phyloP scores from a whole-genome alignment of 805 yeast species.

The Pichia rugopelliculosa region DNA sequence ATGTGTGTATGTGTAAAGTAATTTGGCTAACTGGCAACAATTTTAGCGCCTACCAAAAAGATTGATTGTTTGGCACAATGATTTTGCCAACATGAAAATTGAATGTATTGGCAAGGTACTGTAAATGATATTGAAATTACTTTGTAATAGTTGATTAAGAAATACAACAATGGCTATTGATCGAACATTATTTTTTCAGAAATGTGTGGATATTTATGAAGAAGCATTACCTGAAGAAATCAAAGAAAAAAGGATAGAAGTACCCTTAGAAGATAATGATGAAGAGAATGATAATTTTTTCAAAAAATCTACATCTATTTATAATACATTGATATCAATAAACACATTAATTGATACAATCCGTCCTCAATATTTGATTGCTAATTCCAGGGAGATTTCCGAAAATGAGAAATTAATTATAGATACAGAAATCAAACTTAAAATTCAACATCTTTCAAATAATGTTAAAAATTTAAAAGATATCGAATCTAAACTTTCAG shows the following conservation, averaged over 20 bases:
- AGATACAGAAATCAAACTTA: constrained; percentile 22
- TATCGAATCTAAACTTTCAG: neutral
- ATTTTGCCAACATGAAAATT: too few relatives aligned
- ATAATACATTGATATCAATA: constrained; percentile 2
- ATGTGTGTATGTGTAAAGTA: too few relatives aligned
- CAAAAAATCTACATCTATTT: constrained; percentile 3
- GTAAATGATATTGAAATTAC: too few relatives aligned
- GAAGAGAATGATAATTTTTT: neutral
- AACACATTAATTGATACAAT: constrained; percentile 20
- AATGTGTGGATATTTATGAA: constrained; percentile 5
- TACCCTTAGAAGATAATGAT: neutral
- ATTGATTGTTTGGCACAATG: too few relatives aligned
- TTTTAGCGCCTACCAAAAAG: too few relatives aligned
- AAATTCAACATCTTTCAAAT: constrained; percentile 16
- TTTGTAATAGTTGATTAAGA: too few relatives aligned
- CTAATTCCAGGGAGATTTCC: constrained; percentile 19
- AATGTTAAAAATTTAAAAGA: constrained; percentile 23
- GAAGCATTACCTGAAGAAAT: neutral
- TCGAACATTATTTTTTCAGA: constrained; percentile 3
- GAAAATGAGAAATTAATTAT: constrained; percentile 23
- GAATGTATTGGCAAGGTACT: too few relatives aligned
- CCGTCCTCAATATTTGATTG: constrained; percentile 30
- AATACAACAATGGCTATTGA: neutral
- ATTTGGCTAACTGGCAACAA: too few relatives aligned
- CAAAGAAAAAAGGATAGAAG: neutral